Percentiles rank a stretch among this genome's conserved stretches.
Evolutionary conservation across 2,329 filamentous ascomycete genomes (phyloP).

Genomic region (Neurospora crassa): DNA sequence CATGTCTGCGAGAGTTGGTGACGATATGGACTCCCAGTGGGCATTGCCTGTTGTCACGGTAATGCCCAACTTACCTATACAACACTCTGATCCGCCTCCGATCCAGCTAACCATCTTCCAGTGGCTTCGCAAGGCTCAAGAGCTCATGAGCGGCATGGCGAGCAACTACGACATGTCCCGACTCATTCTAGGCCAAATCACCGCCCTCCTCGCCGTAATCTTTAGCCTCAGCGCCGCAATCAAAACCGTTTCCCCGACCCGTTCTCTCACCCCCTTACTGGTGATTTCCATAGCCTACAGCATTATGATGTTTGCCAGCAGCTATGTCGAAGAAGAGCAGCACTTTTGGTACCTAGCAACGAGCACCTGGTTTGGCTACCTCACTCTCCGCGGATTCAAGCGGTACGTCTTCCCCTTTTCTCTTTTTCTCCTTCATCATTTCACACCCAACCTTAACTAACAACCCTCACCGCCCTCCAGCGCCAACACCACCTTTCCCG

Average conservation of each 20-base stretch:
- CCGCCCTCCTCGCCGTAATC: constrained; percentile 27
- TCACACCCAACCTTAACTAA: no score
- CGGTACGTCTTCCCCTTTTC: constrained; percentile 20
- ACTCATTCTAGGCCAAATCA: constrained; percentile 38
- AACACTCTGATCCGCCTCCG: no score
- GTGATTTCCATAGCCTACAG: constrained; percentile 56
- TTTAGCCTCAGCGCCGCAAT: constrained; percentile 32
- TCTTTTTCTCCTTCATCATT: no score
- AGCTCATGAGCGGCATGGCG: constrained; percentile 76
- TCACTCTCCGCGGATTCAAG: constrained; percentile 38
- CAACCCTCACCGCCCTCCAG: neutral
- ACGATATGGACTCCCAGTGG: constrained; percentile 29
- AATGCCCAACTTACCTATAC: no score
- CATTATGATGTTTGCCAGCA: constrained; percentile 94
- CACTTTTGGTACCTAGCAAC: constrained; percentile 96
- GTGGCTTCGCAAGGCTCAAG: constrained; percentile 67
- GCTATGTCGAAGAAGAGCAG: constrained; percentile 96
- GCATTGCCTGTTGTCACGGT: constrained; percentile 26
- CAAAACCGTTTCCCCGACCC: neutral
- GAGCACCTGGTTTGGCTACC: constrained; percentile 55
- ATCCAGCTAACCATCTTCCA: constrained; percentile 18
- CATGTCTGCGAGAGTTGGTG: constrained; percentile 10
- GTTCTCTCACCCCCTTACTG: neutral
- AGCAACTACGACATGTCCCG: constrained; percentile 78
- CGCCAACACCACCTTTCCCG: constrained; percentile 17